Conservation (phyloP, 164 flowering plant genomes). For the Cinnamomum micranthum region DNA sequence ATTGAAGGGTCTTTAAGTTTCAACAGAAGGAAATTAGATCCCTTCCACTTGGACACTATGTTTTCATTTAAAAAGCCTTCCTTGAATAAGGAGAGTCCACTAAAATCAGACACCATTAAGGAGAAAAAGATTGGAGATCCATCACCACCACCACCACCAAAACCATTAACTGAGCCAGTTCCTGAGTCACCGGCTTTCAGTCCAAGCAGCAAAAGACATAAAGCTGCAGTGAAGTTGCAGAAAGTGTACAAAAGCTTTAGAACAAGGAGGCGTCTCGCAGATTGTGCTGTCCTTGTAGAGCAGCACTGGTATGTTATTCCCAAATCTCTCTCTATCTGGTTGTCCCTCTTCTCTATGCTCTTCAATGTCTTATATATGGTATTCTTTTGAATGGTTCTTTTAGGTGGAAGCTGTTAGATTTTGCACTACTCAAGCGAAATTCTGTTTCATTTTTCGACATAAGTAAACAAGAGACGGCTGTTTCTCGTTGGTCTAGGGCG, state of each 20-base stretch:
- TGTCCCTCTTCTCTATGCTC: not conserved
- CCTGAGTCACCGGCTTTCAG: constrained; percentile 17
- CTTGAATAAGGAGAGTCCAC: not conserved
- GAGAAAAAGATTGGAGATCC: constrained; percentile 6
- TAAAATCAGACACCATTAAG: constrained; percentile 8
- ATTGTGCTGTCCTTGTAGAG: constrained; percentile 90
- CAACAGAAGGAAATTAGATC: constrained; percentile 25
- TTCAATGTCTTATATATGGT: not conserved
- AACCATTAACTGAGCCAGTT: constrained; percentile 10
- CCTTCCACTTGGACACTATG: constrained; percentile 32
- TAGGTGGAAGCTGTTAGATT: constrained; percentile 59
- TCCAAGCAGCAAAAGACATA: constrained; percentile 41
- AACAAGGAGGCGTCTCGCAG: constrained; percentile 86
- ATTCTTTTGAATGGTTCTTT: constrained; percentile 3
- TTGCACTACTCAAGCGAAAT: constrained; percentile 77
- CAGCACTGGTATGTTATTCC: constrained; percentile 59
- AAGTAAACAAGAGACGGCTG: constrained; percentile 68
- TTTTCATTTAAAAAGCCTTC: constrained; percentile 26
- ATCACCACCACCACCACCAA: constrained; percentile 13
- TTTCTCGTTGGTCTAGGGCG: constrained; percentile 90
- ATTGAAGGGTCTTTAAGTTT: constrained; percentile 50
- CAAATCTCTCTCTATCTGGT: too few species aligned
- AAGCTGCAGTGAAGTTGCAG: constrained; percentile 84
- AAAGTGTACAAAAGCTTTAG: constrained; percentile 94
- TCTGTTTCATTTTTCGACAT: constrained; percentile 86